A percentile compares a stretch with the other conserved stretches of the same genome.
These are phyloP conservation scores for Amanita bisporigera DNA, from an alignment of 1,284 basidiomycete species.

Conservation along the genomic window DNA sequence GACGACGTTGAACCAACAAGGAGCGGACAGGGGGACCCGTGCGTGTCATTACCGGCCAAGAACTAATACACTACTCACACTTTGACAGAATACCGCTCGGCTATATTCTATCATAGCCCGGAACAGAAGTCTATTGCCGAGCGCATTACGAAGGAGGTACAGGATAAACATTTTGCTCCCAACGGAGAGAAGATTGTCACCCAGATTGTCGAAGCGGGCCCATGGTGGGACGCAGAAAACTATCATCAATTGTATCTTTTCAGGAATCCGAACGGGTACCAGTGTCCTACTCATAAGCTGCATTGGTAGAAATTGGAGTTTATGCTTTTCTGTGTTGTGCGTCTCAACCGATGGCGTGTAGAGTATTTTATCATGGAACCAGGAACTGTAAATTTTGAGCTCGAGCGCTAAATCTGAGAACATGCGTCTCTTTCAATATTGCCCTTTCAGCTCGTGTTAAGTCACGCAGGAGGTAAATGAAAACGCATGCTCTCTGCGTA, in stretches of 20 bases:
- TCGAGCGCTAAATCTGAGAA: not conserved
- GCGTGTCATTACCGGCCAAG: constrained; percentile 39
- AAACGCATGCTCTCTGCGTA: too few species aligned
- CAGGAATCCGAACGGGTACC: constrained; percentile 58
- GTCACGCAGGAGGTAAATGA: too few species aligned
- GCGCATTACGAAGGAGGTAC: constrained; percentile 84
- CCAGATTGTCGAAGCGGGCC: constrained; percentile 62
- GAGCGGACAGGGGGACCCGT: constrained; percentile 80
- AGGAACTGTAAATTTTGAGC: not conserved
- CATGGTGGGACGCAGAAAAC: constrained; percentile 85
- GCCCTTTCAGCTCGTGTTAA: too few species aligned
- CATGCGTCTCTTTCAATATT: too few species aligned
- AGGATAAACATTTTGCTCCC: constrained; percentile 82
- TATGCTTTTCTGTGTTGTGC: not conserved
- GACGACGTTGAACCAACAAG: constrained; percentile 82
- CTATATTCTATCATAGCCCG: constrained; percentile 83
- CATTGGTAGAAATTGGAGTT: constrained; percentile 47
- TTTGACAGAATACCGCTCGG: constrained; percentile 86
- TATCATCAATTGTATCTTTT: constrained; percentile 89
- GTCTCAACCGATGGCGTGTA: not conserved
- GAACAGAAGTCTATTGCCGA: constrained; percentile 81
- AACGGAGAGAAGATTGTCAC: constrained; percentile 82
- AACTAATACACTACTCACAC: not conserved
- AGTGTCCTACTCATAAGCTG: constrained; percentile 55
- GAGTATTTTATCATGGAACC: not conserved